Evolutionary conservation across 305 asterid species (phyloP).

Genomic region (Caryopteris hybrid): DNA sequence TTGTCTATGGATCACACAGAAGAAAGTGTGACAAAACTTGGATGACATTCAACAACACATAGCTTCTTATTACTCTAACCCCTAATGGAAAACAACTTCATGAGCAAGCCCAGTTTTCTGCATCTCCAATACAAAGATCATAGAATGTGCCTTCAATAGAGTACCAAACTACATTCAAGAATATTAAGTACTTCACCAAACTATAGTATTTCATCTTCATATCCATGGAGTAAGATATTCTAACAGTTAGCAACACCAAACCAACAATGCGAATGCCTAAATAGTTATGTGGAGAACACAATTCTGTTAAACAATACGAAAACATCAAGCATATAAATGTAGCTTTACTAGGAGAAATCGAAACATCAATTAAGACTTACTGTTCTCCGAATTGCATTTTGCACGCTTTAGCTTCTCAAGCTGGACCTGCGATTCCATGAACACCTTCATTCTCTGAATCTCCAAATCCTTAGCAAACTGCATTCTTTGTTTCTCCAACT

Average conservation of each 20-base stretch:
- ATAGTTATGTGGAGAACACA: neutral
- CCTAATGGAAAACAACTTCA: neutral
- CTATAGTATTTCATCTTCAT: neutral
- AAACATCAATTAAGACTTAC: slow-evolving; percentile 30
- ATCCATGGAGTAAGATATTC: too few species aligned
- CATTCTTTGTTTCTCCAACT: slow-evolving; percentile 88
- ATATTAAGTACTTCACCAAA: too few species aligned
- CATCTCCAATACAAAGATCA: neutral
- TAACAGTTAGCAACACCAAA: neutral
- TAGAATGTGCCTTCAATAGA: neutral
- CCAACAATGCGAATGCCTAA: neutral
- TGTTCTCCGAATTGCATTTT: slow-evolving; percentile 37
- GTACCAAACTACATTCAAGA: too few species aligned
- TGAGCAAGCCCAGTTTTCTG: neutral
- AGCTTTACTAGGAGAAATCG: neutral
- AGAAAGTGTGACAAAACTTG: neutral
- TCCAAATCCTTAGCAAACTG: slow-evolving; percentile 84
- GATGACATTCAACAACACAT: too few species aligned
- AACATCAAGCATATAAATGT: neutral
- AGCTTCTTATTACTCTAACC: too few species aligned
- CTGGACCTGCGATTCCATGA: slow-evolving; percentile 74
- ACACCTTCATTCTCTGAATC: slow-evolving; percentile 74
- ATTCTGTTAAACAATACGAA: neutral
- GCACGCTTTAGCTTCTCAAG: slow-evolving; percentile 61
- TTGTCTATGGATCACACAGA: neutral